Evolutionary conservation across 306 rosid genomes (phyloP).

Genomic region (Vachellia pachyceras): DNA sequence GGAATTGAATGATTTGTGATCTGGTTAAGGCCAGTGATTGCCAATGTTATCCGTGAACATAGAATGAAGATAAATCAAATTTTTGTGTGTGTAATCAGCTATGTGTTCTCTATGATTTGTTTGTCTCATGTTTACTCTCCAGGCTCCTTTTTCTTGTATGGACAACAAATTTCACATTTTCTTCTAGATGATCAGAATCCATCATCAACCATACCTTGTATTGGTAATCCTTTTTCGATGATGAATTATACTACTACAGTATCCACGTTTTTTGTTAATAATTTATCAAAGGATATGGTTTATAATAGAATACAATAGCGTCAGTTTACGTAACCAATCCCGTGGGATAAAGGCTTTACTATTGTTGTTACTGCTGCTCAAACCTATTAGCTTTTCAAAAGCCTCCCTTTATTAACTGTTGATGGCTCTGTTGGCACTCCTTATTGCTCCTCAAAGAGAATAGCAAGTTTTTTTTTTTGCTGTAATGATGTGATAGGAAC

Average conservation of each 20-base stretch:
- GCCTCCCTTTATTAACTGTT: neutral
- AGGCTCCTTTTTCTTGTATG: constrained; percentile 10
- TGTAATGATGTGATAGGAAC: neutral
- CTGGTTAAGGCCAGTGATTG: neutral
- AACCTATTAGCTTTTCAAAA: neutral
- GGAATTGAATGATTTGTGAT: neutral
- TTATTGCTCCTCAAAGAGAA: neutral
- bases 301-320: no score
- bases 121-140: constrained; percentile 13
- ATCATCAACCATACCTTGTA: neutral
- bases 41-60: neutral
- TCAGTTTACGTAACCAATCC: no score
- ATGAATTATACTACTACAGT: neutral
- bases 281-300: no score
- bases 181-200: neutral
- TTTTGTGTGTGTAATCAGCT: constrained; percentile 30
- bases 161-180: constrained; percentile 29
- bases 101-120: constrained; percentile 13
- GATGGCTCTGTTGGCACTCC: neutral
- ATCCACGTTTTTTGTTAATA: neutral
- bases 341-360: no score
- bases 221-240: neutral
- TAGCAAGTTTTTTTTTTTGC: neutral
- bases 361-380: no score
- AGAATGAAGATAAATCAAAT: constrained; percentile 17